phyloP scores from a whole-genome alignment of 805 yeast genomes.

The Yarrowia keelungensis region DNA sequence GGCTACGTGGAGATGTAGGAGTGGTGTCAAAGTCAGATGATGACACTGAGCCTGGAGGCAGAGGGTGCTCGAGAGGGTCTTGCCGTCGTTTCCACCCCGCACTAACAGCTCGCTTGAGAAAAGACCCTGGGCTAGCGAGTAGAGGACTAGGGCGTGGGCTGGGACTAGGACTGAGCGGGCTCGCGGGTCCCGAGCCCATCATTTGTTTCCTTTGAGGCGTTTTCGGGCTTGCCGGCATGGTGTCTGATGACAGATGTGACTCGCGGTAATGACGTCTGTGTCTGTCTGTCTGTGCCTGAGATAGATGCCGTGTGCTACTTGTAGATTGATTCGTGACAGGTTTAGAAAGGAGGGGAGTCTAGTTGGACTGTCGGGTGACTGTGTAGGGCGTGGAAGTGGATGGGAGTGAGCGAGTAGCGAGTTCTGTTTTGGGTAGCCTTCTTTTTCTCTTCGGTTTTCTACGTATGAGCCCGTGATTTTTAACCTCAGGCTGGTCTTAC shows the following conservation, averaged over 20 bases:
- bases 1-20: conserved; percentile 5
- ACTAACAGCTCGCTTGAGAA: conserved; percentile 27
- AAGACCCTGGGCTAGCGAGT: conserved; percentile 19
- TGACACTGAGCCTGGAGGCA: conserved; percentile 30
- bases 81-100: conserved; percentile 32
- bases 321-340: conserved; percentile 5
- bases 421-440: conserved; percentile 2
- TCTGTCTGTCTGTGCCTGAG: conserved; percentile 16
- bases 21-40: conserved; percentile 15
- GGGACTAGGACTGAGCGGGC: conserved; percentile 20
- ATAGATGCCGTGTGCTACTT: neutral
- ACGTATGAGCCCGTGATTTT: conserved; percentile 21
- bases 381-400: neutral
- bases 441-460: neutral
- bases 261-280: conserved; percentile 2
- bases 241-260: conserved; percentile 15
- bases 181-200: conserved; percentile 9
- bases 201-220: neutral
- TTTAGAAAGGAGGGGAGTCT: conserved; percentile 2
- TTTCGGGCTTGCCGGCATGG: conserved; percentile 28
- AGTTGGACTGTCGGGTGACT: neutral
- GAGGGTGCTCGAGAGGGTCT: conserved; percentile 22
- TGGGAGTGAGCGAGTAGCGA: neutral
- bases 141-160: conserved; percentile 33
- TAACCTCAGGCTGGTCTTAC: conserved; percentile 15